Percentiles rank a stretch among this genome's conserved stretches.
Conservation (phyloP, 164 flowering plant species). For the Chloranthus sessilifolius region DNA sequence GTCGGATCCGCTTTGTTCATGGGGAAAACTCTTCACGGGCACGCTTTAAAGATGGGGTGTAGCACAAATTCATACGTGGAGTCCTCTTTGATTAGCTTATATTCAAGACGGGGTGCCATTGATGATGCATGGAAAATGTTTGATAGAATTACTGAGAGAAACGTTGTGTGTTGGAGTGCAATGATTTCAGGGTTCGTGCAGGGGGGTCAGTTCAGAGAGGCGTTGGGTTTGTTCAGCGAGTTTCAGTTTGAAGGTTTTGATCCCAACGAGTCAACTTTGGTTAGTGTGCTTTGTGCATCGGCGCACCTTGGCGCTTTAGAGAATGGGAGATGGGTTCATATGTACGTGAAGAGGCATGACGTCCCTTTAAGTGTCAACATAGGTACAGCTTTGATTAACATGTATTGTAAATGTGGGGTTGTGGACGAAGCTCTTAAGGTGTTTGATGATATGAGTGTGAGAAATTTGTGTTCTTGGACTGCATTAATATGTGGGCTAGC, state of each 20-base stretch:
- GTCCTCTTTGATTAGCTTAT: conserved; percentile 8
- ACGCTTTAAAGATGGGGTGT: not conserved
- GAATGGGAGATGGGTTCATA: conserved; percentile 12
- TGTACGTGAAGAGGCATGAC: not conserved
- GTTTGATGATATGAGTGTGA: conserved; percentile 5
- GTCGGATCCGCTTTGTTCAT: not conserved
- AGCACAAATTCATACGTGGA: not conserved
- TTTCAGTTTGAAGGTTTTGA: conserved; percentile 1
- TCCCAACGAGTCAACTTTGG: conserved; percentile 4
- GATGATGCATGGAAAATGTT: not conserved
- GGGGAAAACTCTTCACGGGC: not conserved
- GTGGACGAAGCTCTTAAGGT: conserved; percentile 1
- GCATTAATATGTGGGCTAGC: conserved; percentile 1
- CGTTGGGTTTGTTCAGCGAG: conserved; percentile 8
- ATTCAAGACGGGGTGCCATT: not conserved
- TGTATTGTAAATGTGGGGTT: conserved; percentile 13
- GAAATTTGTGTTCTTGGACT: conserved; percentile 12
- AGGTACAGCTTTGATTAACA: conserved; percentile 8
- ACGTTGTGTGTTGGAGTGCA: conserved; percentile 8
- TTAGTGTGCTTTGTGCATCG: conserved; percentile 6
- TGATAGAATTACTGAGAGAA: conserved; percentile 4
- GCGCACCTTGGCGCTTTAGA: conserved; percentile 13
- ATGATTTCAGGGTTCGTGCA: conserved; percentile 5
- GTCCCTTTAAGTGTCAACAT: not conserved
- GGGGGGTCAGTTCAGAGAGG: not conserved